These are phyloP conservation scores for Epichloe gansuensis DNA, from an alignment of 2,329 filamentous ascomycete genomes.

Conservation along the genomic window DNA sequence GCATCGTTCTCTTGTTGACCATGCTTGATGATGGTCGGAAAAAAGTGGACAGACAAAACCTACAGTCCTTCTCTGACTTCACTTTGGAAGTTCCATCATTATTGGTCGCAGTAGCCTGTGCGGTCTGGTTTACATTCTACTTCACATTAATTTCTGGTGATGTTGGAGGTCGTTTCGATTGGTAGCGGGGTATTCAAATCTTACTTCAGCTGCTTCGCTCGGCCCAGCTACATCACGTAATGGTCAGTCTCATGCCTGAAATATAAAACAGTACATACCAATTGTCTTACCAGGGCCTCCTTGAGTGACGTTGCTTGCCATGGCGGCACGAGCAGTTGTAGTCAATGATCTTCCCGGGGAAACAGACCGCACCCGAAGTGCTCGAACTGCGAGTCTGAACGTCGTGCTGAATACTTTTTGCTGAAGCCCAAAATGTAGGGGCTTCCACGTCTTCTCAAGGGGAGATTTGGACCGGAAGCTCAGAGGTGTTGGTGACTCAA, in stretches of 20 bases:
- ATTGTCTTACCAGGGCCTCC: constrained; percentile 25
- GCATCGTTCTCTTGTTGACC: not conserved
- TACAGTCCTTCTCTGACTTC: constrained; percentile 37
- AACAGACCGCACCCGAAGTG: constrained; percentile 45
- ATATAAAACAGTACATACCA: not conserved
- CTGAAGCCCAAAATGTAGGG: constrained; percentile 24
- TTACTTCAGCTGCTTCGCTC: constrained; percentile 27
- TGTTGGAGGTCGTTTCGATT: constrained; percentile 28
- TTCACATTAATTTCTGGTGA: constrained; percentile 20
- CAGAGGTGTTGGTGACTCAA: constrained; percentile 3
- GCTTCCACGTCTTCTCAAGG: constrained; percentile 19
- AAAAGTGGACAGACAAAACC: constrained; percentile 5
- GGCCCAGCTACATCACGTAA: constrained; percentile 25
- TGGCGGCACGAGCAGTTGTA: constrained; percentile 31
- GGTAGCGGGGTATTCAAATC: constrained; percentile 19
- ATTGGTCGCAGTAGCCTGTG: constrained; percentile 17
- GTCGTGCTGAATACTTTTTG: constrained; percentile 24
- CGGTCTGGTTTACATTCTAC: constrained; percentile 9
- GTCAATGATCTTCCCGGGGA: constrained; percentile 31
- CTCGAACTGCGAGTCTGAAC: constrained; percentile 40
- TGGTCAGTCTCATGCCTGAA: constrained; percentile 10
- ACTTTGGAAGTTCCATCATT: constrained; percentile 29
- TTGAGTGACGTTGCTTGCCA: constrained; percentile 45
- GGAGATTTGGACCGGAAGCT: not conserved
- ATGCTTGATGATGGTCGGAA: not conserved